Base-by-base conservation (phyloP, 768 basidiomycete genomes). In the Cubamyces sp. region DNA sequence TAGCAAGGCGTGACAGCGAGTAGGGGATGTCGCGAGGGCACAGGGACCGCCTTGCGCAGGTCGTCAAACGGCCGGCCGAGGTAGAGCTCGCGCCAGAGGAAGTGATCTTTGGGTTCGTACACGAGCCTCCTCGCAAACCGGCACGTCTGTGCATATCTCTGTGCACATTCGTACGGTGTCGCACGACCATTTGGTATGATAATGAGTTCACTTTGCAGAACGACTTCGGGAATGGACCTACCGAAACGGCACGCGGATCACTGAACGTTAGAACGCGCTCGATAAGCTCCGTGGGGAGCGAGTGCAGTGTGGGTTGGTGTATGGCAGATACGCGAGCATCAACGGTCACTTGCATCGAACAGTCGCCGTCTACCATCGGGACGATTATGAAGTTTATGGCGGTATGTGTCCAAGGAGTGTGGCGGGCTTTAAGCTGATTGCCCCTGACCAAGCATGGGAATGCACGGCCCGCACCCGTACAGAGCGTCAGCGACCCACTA, bases 41-140 rank as follows among this genome's bases (percentile, higher is more conserved):
- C 51, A 21, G 64, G 62, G 52, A 60, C 37, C n/a, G 75, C 69
- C 43, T 70, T 59, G 16, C 83, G 77, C n/a, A 87, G 87, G 67
- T 88, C 83, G 69, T 92, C 91, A 71, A 90, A 91, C 6, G 82
- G 79, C 49, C 74, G 73, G 8, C 61, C 58, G 41, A 88, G 81
- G 73, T 87, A 90, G 54, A 91, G 76, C 54, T 82, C 76, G 55
- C 86, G 84, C 89, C 89, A 92, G 42, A 92, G 79, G 69, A 84
- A 83, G 49, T 82, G 81, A 73, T 88, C 85, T 28, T 75, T 61
- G 30, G 77, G 62, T 21, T 75, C 70, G 68, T 85, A 83, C 46
- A 89, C 79, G 48, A 89, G 73, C 42, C 69, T 67, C 65, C 75
- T 75, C 16, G 85, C 81, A 8, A 74, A 66, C 21, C 76, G 76